Evolutionary conservation across 1,284 basidiomycete species (phyloP).

Genomic region (Serendipita sp.): DNA sequence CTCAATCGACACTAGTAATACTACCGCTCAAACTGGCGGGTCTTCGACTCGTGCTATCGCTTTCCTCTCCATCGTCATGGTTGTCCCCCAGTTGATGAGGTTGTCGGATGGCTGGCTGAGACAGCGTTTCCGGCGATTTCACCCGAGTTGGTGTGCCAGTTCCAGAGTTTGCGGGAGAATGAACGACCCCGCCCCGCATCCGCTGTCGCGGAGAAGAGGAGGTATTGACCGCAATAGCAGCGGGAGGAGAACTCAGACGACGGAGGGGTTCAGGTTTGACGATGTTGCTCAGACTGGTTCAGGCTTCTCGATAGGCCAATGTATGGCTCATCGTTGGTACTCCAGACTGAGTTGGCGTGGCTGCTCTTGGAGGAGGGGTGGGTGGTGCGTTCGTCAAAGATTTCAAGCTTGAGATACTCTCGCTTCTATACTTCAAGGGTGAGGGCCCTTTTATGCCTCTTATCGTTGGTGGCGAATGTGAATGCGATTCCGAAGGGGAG

Average conservation of each 20-base stretch:
- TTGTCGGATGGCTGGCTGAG: constrained; percentile 18
- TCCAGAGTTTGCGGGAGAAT: background rate
- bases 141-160: background rate
- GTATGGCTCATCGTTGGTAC: background rate
- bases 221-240: background rate
- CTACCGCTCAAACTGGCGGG: background rate
- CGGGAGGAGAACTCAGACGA: background rate
- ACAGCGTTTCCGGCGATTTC: constrained; percentile 3
- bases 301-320: background rate
- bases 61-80: constrained; percentile 18
- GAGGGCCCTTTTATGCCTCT: background rate
- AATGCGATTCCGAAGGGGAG: constrained; percentile 7
- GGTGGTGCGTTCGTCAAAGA: background rate
- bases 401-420: constrained; percentile 5
- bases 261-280: background rate
- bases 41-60: constrained; percentile 12
- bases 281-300: background rate
- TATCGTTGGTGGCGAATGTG: constrained; percentile 3
- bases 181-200: constrained; percentile 1
- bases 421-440: background rate
- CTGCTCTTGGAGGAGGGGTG: background rate
- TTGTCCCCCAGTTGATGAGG: constrained; percentile 18
- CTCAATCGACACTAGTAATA: constrained; percentile 4
- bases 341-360: background rate
- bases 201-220: background rate